Evolutionary conservation across 2,329 filamentous ascomycete species (phyloP).

Genomic region (Diaporthe destruens): DNA sequence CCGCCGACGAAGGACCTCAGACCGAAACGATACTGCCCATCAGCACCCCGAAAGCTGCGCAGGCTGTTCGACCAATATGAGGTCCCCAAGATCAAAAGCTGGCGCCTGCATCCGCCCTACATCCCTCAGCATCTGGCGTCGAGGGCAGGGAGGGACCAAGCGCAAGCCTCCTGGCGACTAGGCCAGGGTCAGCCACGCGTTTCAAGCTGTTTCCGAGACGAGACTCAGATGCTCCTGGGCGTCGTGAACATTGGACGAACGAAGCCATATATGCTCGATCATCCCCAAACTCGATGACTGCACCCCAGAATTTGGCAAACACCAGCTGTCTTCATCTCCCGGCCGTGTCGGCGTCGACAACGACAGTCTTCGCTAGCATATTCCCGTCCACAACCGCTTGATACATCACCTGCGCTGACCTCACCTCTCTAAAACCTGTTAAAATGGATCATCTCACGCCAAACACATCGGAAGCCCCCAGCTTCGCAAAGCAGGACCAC

Average conservation of each 20-base stretch:
- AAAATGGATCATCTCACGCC: slow-evolving; percentile 12
- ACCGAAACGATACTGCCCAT: neutral
- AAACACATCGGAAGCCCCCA: neutral
- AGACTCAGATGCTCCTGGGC: neutral
- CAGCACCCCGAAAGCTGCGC: too few relatives aligned
- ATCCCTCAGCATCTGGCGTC: neutral
- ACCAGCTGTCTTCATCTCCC: slow-evolving; percentile 16
- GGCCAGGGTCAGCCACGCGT: slow-evolving; percentile 14
- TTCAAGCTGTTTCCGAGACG: slow-evolving; percentile 27
- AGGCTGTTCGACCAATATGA: neutral
- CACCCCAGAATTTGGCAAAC: neutral
- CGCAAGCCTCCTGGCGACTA: neutral
- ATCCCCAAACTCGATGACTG: neutral
- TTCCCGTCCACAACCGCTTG: neutral
- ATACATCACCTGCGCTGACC: neutral
- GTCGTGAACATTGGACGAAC: slow-evolving; percentile 25
- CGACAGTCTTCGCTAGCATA: neutral
- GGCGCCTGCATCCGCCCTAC: too few relatives aligned
- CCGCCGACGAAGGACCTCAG: neutral
- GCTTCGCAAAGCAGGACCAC: slow-evolving; percentile 20
- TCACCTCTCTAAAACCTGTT: neutral
- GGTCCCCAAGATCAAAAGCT: neutral
- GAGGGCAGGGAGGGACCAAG: slow-evolving; percentile 2
- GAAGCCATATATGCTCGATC: slow-evolving; percentile 4
- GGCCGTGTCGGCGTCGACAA: slow-evolving; percentile 11